Evolutionary conservation across 1,139 yeast species (phyloP).

Genomic region (Hansenula sp.): DNA sequence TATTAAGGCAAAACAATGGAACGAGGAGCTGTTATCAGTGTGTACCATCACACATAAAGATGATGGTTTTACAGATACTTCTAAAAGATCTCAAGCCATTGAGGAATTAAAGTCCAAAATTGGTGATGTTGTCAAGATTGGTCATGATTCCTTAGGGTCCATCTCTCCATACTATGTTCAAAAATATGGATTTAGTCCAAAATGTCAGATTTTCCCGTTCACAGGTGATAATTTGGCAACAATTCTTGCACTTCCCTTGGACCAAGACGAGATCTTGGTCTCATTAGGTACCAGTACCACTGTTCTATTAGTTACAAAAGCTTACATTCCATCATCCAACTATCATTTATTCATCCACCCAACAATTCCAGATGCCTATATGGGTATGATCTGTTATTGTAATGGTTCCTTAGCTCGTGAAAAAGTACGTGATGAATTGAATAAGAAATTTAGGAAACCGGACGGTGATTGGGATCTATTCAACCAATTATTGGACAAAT

Average conservation of each 20-base stretch:
- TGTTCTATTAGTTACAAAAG: conserved; percentile 73
- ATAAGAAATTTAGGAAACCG: conserved; percentile 36
- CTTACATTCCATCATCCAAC: conserved; percentile 73
- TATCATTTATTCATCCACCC: conserved; percentile 89
- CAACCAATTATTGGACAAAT: conserved; percentile 39
- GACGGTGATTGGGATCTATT: conserved; percentile 60
- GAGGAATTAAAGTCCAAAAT: conserved; percentile 24
- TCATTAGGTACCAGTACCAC: conserved; percentile 92
- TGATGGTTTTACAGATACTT: conserved; percentile 38
- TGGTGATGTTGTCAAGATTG: conserved; percentile 34
- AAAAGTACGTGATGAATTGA: conserved; percentile 60
- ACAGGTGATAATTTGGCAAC: conserved; percentile 95
- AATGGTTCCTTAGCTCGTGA: conserved; percentile 90
- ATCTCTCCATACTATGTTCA: conserved; percentile 57
- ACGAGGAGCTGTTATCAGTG: conserved; percentile 43
- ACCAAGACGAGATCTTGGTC: conserved; percentile 70
- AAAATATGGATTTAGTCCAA: conserved; percentile 56
- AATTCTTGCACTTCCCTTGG: conserved; percentile 74
- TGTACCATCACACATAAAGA: conserved; percentile 29
- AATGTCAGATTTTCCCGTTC: conserved; percentile 61
- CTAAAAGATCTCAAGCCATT: conserved; percentile 18
- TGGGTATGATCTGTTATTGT: conserved; percentile 96
- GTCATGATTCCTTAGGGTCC: conserved; percentile 34
- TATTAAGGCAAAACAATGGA: conserved; percentile 47
- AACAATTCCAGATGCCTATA: conserved; percentile 66